These are phyloP conservation scores for Yamadazyma dushanensis DNA, from an alignment of 1,139 yeast species.

Conservation along the genomic window DNA sequence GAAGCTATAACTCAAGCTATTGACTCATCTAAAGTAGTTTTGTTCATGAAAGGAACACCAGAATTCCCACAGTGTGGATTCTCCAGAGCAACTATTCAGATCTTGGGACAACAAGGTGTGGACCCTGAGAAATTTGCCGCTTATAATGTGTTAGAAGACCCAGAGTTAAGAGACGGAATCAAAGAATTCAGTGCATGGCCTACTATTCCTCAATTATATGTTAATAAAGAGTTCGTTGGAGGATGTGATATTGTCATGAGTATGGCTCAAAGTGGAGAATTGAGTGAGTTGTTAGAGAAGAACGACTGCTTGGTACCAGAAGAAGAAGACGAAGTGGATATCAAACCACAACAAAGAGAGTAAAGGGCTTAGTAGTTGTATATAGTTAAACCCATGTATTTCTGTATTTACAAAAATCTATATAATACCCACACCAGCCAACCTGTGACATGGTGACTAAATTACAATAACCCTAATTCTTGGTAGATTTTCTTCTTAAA, in stretches of 20 bases:
- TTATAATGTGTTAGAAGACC: constrained; percentile 92
- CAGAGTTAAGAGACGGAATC: constrained; percentile 87
- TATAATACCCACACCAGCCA: too few species aligned
- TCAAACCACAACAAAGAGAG: constrained; percentile 41
- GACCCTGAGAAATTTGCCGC: constrained; percentile 97
- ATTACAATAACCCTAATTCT: too few species aligned
- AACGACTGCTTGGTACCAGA: constrained; percentile 81
- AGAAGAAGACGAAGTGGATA: constrained; percentile 41
- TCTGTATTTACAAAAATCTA: not conserved
- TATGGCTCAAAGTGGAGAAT: constrained; percentile 92
- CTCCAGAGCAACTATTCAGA: constrained; percentile 90
- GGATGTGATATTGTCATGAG: constrained; percentile 94
- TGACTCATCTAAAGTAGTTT: constrained; percentile 85
- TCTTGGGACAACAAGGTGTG: constrained; percentile 94
- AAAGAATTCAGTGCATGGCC: constrained; percentile 97
- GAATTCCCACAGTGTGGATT: constrained; percentile 98
- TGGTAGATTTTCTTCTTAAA: constrained; percentile 35
- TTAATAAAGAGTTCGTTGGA: constrained; percentile 84
- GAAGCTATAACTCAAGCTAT: constrained; percentile 86
- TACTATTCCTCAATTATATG: constrained; percentile 76
- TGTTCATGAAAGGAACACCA: constrained; percentile 96
- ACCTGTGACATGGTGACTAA: too few species aligned
- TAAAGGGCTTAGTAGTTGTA: constrained; percentile 12
- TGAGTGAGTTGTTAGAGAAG: constrained; percentile 77
- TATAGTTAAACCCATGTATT: too few species aligned